phyloP scores from a whole-genome alignment of 2,329 filamentous ascomycete species.

The Leptoxyphium fumago region DNA sequence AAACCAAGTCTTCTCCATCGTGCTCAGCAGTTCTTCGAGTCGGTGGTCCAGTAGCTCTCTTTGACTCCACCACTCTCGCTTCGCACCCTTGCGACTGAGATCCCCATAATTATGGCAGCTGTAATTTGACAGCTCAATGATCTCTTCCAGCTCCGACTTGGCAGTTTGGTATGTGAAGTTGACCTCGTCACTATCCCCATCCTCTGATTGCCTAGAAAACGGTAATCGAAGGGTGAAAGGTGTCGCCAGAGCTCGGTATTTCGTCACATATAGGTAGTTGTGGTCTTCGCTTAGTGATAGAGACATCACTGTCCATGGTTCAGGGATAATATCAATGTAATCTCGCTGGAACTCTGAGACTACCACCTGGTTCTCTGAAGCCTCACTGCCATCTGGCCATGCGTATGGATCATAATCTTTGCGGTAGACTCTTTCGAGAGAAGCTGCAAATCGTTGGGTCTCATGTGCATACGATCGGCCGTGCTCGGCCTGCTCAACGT shows the following conservation, averaged over 20 bases:
- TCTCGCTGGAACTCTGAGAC: constrained; percentile 50
- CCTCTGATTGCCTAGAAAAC: constrained; percentile 64
- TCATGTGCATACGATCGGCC: constrained; percentile 39
- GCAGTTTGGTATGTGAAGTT: constrained; percentile 74
- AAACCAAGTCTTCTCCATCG: constrained; percentile 86
- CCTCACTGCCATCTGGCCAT: no score
- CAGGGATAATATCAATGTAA: constrained; percentile 74
- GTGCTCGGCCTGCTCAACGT: neutral
- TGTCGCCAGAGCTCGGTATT: constrained; percentile 56
- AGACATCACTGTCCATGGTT: constrained; percentile 72
- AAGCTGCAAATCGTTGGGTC: constrained; percentile 44
- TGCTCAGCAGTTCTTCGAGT: constrained; percentile 62
- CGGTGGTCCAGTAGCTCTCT: constrained; percentile 66
- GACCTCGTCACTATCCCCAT: constrained; percentile 58
- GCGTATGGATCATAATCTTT: no score
- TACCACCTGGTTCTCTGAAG: no score
- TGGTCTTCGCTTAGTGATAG: constrained; percentile 67
- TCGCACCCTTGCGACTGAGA: constrained; percentile 58
- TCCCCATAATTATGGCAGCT: constrained; percentile 64
- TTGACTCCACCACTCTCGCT: constrained; percentile 78
- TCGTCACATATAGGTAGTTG: constrained; percentile 80
- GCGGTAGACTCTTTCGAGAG: constrained; percentile 24
- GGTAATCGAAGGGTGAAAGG: constrained; percentile 83
- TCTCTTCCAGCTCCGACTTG: constrained; percentile 63
- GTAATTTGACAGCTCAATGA: constrained; percentile 67